Percentiles rank a stretch among this genome's conserved stretches.
Conservation (phyloP, 306 rosid species). For the Cucurbita moschata region DNA sequence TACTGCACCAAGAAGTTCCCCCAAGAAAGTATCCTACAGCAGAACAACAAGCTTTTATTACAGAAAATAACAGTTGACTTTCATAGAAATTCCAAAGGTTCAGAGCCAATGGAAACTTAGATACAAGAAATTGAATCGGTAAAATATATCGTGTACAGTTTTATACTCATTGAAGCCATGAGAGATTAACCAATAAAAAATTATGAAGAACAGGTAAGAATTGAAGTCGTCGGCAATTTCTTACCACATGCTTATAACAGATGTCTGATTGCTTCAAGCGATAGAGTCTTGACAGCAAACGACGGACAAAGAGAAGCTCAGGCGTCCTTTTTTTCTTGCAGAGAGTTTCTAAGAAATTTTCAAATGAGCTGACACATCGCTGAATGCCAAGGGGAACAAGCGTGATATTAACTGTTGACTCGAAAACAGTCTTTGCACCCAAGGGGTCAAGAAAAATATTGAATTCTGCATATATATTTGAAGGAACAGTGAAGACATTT, state of each 20-base stretch:
- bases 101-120: not conserved
- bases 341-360: constrained; percentile 17
- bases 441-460: constrained; percentile 79
- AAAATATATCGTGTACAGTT: not conserved
- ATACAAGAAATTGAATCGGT: not conserved
- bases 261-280: constrained; percentile 30
- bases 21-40: constrained; percentile 57
- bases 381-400: constrained; percentile 64
- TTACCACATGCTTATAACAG: constrained; percentile 74
- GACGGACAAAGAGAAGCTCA: constrained; percentile 37
- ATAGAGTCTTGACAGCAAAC: constrained; percentile 31
- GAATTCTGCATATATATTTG: constrained; percentile 67
- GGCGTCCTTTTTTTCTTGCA: constrained; percentile 27
- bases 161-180: not conserved
- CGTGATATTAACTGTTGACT: constrained; percentile 44
- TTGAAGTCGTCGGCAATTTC: not conserved
- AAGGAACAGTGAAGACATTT: constrained; percentile 56
- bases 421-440: constrained; percentile 56
- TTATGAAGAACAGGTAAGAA: not conserved
- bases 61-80: not conserved
- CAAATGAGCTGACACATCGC: constrained; percentile 34
- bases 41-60: not conserved
- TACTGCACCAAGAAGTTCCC: constrained; percentile 64
- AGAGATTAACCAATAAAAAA: not conserved
- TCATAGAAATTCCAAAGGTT: not conserved